Evolutionary conservation across 2,329 filamentous ascomycete genomes (phyloP), one percentile per base, ranked within the genome.

Genomic region (Penicillium sp.): DNA sequence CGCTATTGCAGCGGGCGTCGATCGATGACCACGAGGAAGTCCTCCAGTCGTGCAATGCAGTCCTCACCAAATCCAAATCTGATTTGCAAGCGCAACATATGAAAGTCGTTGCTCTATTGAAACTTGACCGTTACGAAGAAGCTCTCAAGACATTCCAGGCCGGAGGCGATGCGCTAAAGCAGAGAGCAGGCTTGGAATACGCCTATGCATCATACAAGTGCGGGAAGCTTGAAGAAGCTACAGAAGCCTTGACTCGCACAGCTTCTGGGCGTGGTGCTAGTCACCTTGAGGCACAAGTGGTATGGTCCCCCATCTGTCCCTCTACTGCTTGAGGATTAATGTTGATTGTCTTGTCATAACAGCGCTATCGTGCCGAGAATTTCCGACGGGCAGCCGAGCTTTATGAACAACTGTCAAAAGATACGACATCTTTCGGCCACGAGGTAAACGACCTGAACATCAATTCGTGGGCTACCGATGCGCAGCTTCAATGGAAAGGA

Each of bases 161-260:
- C 25, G 77, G 73, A 46, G 81, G 81, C 22, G 77, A 82, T 59
- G 69, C 68, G 46, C 67, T 87, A 64, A 83, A 85, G 71, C 73
- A 81, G 60, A 74, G 70, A 61, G 82, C 81, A 4, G 69, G 73
- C n/a, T 70, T 87, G 60, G 85, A 86, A 67, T 83, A 84, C 68
- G 82, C 83, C 19, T 88, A 88, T 73, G 80, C 82, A 26, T 73
- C 87, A 42, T 88, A 88, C 73, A 87, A 86, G 62, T 75, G 76
- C 36, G 84, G 84, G 31, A 76, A 79, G 47, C 75, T 82, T 26
- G 74, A 78, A 25, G 78, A 83, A 65, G 84, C 85, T 17, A 80
- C 78, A 12, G 72, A 79, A 28, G 69, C 84, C 28, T 81, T 82
- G 25, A 73, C 76, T 11, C 68, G 67, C 5, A 67, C 70, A 28